These are phyloP conservation scores for Cystobasidium sp. DNA, from an alignment of 1,284 basidiomycete species.

Conservation along the genomic window DNA sequence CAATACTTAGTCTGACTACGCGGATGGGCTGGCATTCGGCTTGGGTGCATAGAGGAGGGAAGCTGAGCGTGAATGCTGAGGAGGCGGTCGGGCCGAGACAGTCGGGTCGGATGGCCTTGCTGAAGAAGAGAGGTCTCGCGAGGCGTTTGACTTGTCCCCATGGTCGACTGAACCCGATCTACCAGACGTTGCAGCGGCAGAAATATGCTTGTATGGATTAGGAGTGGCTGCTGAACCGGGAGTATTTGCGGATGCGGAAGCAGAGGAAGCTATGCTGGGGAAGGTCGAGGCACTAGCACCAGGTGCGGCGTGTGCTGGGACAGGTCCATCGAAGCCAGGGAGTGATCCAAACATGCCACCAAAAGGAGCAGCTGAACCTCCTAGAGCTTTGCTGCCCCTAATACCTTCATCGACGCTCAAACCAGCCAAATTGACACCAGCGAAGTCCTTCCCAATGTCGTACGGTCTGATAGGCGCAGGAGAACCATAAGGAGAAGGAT, in stretches of 20 bases:
- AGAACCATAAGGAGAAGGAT: slow-evolving; percentile 31
- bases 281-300: not conserved
- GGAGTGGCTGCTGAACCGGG: not conserved
- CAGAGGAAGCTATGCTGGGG: not conserved
- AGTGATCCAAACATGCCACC: slow-evolving; percentile 40
- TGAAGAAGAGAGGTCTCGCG: not conserved
- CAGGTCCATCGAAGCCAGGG: slow-evolving; percentile 30
- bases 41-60: slow-evolving; percentile 31
- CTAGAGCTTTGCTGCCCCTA: slow-evolving; percentile 1
- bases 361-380: slow-evolving; percentile 27
- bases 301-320: not conserved
- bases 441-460: slow-evolving; percentile 41
- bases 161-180: slow-evolving; percentile 15
- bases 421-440: slow-evolving; percentile 19
- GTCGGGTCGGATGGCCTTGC: not conserved
- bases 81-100: not conserved
- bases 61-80: slow-evolving; percentile 33
- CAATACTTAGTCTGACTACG: not conserved
- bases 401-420: slow-evolving; percentile 28
- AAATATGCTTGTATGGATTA: not conserved
- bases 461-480: slow-evolving; percentile 31
- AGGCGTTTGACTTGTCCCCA: not conserved
- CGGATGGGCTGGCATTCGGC: not conserved
- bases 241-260: not conserved
- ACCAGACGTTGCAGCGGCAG: not conserved